Evolutionary conservation across 345 rosid genomes (phyloP).

Genomic region (Excoecaria cochinchinensis): DNA sequence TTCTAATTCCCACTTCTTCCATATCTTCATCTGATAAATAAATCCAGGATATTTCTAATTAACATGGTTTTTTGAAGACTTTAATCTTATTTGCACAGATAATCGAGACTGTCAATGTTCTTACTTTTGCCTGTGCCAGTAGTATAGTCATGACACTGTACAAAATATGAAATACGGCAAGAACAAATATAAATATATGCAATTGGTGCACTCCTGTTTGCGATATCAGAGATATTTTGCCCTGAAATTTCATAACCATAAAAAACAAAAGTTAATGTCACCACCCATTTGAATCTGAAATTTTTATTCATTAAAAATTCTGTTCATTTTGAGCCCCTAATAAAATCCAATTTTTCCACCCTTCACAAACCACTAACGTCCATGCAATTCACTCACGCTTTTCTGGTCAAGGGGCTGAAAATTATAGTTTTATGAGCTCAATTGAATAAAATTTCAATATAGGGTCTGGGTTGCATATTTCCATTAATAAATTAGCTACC

Average conservation of each 20-base stretch:
- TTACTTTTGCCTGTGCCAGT: slow-evolving; percentile 45
- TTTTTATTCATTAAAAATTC: no score
- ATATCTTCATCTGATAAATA: slow-evolving; percentile 40
- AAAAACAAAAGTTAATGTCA: no score
- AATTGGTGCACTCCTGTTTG: slow-evolving; percentile 43
- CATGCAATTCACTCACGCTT: no score
- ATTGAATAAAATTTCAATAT: no score
- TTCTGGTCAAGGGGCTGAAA: no score
- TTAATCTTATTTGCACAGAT: neutral
- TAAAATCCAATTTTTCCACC: no score
- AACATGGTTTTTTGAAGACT: neutral
- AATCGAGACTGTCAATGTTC: neutral
- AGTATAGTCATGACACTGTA: slow-evolving; percentile 39
- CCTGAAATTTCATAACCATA: slow-evolving; percentile 22
- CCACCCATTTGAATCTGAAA: no score
- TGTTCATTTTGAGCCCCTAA: no score
- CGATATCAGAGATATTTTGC: slow-evolving; percentile 40
- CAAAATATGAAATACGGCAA: slow-evolving; percentile 43
- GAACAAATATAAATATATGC: slow-evolving; percentile 48
- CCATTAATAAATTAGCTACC: neutral
- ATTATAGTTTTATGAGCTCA: no score
- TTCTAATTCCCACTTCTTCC: slow-evolving; percentile 48
- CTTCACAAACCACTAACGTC: no score
- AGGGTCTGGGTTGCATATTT: no score
- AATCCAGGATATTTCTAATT: neutral